These are phyloP conservation scores for Saccharomycopsis guyanensis DNA, from an alignment of 805 yeast species.

Conservation along the genomic window DNA sequence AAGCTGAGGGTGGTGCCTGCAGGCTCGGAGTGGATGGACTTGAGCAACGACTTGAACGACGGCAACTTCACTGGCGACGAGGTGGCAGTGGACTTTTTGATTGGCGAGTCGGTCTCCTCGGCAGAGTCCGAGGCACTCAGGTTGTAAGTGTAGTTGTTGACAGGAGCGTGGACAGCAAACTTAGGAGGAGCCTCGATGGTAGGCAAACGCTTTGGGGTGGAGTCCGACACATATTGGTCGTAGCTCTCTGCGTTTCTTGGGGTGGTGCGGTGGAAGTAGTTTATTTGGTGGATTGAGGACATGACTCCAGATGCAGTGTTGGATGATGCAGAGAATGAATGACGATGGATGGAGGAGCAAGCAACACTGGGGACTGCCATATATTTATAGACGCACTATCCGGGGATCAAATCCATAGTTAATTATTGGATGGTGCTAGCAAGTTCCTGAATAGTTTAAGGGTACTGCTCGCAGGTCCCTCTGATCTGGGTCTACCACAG, in stretches of 20 bases:
- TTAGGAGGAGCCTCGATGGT: conserved; percentile 2
- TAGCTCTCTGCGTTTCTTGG: conserved; percentile 5
- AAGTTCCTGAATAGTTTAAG: not conserved
- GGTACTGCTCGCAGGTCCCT: not conserved
- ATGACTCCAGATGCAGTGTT: no score
- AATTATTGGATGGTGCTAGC: not conserved
- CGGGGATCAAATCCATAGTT: not conserved
- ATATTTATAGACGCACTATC: no score
- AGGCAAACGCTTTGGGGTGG: conserved; percentile 21
- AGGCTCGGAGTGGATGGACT: conserved; percentile 18
- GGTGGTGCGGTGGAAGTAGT: conserved; percentile 4
- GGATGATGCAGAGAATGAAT: no score
- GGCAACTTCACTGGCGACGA: conserved; percentile 18
- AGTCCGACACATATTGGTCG: conserved; percentile 14
- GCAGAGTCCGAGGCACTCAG: not conserved
- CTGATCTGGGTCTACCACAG: not conserved
- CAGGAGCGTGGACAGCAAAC: not conserved
- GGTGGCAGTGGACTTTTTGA: conserved; percentile 6
- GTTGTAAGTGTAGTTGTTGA: conserved; percentile 15
- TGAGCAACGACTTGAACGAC: conserved; percentile 21
- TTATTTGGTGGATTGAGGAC: no score
- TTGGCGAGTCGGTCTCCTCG: conserved; percentile 15
- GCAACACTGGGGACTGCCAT: no score
- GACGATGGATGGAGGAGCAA: no score
- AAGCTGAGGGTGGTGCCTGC: conserved; percentile 14